Percentiles rank a stretch among this genome's conserved stretches.
phyloP scores from a whole-genome alignment of 2,329 filamentous ascomycete genomes.

The Tolypocladium ophioglossoides region DNA sequence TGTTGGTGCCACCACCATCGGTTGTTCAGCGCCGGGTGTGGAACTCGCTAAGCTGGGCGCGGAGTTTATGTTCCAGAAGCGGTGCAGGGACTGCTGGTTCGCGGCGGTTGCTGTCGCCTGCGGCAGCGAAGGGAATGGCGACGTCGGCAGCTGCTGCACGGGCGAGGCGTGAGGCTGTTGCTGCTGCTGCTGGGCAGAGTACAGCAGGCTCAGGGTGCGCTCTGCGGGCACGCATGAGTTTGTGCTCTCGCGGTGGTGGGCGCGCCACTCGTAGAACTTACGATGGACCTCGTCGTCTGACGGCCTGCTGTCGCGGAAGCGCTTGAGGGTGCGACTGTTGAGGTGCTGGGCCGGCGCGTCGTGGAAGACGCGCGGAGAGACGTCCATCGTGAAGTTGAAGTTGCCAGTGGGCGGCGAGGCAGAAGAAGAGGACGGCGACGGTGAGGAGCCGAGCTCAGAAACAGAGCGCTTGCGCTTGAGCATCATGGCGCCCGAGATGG shows the following conservation, averaged over 20 bases:
- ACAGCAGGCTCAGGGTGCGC: constrained; percentile 47
- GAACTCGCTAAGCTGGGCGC: constrained; percentile 18
- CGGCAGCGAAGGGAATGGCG: background rate
- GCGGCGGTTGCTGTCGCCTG: constrained; percentile 3
- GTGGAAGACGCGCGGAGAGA: constrained; percentile 15
- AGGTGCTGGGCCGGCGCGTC: constrained; percentile 28
- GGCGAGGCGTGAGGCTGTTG: constrained; percentile 3
- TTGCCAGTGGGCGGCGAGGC: constrained; percentile 23
- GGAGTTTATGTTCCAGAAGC: constrained; percentile 47
- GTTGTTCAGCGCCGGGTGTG: constrained; percentile 8
- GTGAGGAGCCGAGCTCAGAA: constrained; percentile 41
- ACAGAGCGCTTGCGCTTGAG: constrained; percentile 56
- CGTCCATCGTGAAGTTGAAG: constrained; percentile 19
- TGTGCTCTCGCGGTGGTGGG: constrained; percentile 6
- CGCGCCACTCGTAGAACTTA: constrained; percentile 25
- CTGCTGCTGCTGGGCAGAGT: constrained; percentile 37
- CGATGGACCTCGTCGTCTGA: constrained; percentile 44
- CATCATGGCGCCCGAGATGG: constrained; percentile 27
- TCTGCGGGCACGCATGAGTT: constrained; percentile 24
- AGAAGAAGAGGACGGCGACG: constrained; percentile 26
- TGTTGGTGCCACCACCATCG: constrained; percentile 10
- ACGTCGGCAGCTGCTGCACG: background rate
- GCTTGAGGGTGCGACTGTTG: constrained; percentile 49
- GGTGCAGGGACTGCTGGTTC: constrained; percentile 36
- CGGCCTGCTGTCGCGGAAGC: constrained; percentile 47